Evolutionary conservation across 1,284 basidiomycete genomes (phyloP), one percentile per base, ranked within the genome.

Genomic region (Moniliella sp.): DNA sequence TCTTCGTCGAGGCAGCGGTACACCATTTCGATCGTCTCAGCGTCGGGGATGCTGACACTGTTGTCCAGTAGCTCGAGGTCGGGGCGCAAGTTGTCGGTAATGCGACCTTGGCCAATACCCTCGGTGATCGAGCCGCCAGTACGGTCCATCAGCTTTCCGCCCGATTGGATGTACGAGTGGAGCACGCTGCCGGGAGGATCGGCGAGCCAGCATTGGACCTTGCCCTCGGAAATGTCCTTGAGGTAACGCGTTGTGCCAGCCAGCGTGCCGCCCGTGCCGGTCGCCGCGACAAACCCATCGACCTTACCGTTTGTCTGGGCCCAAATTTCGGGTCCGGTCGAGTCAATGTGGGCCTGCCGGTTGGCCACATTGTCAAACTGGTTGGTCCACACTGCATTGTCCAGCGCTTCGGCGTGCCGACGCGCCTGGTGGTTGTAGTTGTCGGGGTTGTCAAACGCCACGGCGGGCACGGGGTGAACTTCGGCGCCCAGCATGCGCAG

Each of bases 341-440:
- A 74, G 33, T 70, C 61, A 61, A 91, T 88, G 61, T 97, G 88
- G 11, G 76, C 77, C 23, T 75, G 62, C 10, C 88, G 74, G 61
- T 97, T 97, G 34, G 62, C 62, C 10, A 80, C 79, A 63, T 93
- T 93, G 65, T 94, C 86, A 58, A 94, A 94, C 64, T 97, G 88
- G 66, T 97, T 77, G n/a, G 84, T 94, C 88, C 91, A 99, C 37
- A 94, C 73, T 13, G 84, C 78, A 56, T 93, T 93, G n/a, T 74
- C 70, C 18, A 77, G 65, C n/a, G 65, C 63, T 33, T 74, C 70
- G 28, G 88, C 88, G 47, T 76, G 81, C 40, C 83, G 76, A 32
- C 75, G 73, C 18, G 91, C 91, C 65, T 88, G 88, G 66, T 97
- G 91, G 64, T 97, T 99, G 69, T 94, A 99, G 66, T 99, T 99